Percentiles rank a stretch among this genome's conserved stretches.
Conservation (phyloP, 257 asterid genomes). For the Rauvolfia tetraphylla region DNA sequence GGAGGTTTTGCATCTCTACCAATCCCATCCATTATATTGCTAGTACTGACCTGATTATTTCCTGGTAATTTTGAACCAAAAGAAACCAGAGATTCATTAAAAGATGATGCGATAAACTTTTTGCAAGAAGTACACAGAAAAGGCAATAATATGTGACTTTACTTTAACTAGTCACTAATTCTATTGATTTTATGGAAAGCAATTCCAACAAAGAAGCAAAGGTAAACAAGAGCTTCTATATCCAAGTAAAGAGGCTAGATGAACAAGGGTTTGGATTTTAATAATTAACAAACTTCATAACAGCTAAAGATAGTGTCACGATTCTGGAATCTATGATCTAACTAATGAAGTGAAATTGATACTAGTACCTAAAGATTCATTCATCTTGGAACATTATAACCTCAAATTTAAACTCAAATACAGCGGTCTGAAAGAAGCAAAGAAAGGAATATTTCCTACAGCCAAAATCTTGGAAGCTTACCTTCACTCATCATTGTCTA, state of each 20-base stretch:
- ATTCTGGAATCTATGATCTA: not conserved
- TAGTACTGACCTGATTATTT: slow-evolving; percentile 33
- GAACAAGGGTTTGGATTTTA: not conserved
- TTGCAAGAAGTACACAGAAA: not conserved
- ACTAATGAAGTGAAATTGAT: not conserved
- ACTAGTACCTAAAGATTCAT: not conserved
- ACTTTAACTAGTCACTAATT: not conserved
- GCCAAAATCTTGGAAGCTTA: slow-evolving; percentile 23
- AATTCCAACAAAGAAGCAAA: not conserved
- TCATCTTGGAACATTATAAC: not conserved
- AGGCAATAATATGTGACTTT: not conserved
- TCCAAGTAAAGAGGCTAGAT: not conserved
- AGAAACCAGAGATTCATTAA: not conserved
- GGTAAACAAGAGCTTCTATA: not conserved
- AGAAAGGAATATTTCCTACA: slow-evolving; percentile 15
- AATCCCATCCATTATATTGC: slow-evolving; percentile 47
- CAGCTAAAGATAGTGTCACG: not conserved
- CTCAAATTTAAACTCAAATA: not conserved
- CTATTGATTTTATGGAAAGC: not conserved
- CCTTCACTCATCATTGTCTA: slow-evolving; percentile 24
- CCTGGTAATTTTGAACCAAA: slow-evolving; percentile 38
- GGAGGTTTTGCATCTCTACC: slow-evolving; percentile 28
- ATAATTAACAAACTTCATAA: not conserved
- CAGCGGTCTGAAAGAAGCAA: not conserved
- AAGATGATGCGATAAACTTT: not conserved